Conservation (phyloP, 495 filamentous ascomycete genomes). For the Penicillium arizonense region DNA sequence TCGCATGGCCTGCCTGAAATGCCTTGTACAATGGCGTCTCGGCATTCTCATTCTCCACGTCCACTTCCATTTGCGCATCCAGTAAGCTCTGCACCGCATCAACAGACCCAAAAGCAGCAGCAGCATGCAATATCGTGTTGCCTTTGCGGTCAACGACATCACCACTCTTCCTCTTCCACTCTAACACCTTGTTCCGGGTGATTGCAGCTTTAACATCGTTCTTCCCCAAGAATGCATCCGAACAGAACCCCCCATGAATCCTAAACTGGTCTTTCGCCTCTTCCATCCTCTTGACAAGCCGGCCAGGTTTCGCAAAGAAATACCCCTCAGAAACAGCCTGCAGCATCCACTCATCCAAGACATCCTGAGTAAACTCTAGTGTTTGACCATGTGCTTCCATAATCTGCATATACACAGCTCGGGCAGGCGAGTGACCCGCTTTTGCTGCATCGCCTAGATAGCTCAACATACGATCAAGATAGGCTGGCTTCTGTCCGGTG, state of each 20-base stretch:
- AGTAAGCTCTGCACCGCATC: slow-evolving; percentile 13
- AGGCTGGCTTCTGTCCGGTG: slow-evolving; percentile 16
- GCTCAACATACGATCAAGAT: slow-evolving; percentile 16
- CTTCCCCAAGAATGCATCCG: slow-evolving; percentile 16
- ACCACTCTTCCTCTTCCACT: slow-evolving; percentile 6
- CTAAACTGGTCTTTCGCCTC: slow-evolving; percentile 17
- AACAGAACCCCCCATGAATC: slow-evolving; percentile 18
- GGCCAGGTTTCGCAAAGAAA: slow-evolving; percentile 6
- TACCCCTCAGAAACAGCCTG: slow-evolving; percentile 17
- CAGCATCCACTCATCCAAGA: slow-evolving; percentile 12
- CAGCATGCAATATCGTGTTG: slow-evolving; percentile 25
- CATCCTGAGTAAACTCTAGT: slow-evolving; percentile 2
- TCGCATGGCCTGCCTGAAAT: slow-evolving; percentile 23
- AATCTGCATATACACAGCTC: slow-evolving; percentile 16
- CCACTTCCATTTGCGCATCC: slow-evolving; percentile 6
- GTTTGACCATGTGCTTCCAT: slow-evolving; percentile 10
- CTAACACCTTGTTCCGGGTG: neutral
- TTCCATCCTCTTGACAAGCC: slow-evolving; percentile 1
- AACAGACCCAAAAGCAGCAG: slow-evolving; percentile 19
- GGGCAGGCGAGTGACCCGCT: slow-evolving; percentile 13
- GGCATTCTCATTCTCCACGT: slow-evolving; percentile 18
- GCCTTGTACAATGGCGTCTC: slow-evolving; percentile 33
- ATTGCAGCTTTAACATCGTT: slow-evolving; percentile 6
- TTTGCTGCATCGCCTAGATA: slow-evolving; percentile 17
- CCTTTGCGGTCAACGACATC: slow-evolving; percentile 17